phyloP scores from a whole-genome alignment of 1,284 basidiomycete genomes.

The Pyrrhoderma lamaoense region DNA sequence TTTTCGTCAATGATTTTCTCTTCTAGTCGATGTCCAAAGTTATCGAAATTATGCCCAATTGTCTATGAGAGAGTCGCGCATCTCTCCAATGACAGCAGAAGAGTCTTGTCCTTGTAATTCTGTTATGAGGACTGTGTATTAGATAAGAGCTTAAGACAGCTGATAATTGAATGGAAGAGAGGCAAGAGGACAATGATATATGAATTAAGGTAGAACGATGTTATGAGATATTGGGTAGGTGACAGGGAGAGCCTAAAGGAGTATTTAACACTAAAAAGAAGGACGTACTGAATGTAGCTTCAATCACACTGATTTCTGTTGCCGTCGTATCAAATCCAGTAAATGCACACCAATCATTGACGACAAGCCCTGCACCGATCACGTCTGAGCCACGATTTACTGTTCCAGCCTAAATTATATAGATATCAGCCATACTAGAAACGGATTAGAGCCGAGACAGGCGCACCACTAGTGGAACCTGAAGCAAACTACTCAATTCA shows the following conservation, averaged over 20 bases:
- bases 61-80: slow-evolving; percentile 91
- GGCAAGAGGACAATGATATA: slow-evolving; percentile 5
- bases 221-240: not conserved
- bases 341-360: slow-evolving; percentile 99
- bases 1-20: not conserved
- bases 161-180: slow-evolving; percentile 11
- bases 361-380: slow-evolving; percentile 94
- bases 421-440: not conserved
- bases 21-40: not conserved
- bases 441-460: not conserved
- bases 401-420: slow-evolving; percentile 74
- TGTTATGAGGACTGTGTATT: slow-evolving; percentile 27
- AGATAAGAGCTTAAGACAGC: not conserved
- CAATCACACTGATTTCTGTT: slow-evolving; percentile 97
- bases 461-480: slow-evolving; percentile 90
- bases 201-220: slow-evolving; percentile 5
- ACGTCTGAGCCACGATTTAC: slow-evolving; percentile 98
- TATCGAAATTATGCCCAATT: slow-evolving; percentile 76
- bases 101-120: slow-evolving; percentile 86
- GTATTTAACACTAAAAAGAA: not conserved
- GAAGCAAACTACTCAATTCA: slow-evolving; percentile 90
- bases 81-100: slow-evolving; percentile 85
- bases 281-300: slow-evolving; percentile 88
- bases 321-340: slow-evolving; percentile 95
- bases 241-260: not conserved